Evolutionary conservation across 2,329 filamentous ascomycete species (phyloP).

Genomic region (Fusarium buxicola): DNA sequence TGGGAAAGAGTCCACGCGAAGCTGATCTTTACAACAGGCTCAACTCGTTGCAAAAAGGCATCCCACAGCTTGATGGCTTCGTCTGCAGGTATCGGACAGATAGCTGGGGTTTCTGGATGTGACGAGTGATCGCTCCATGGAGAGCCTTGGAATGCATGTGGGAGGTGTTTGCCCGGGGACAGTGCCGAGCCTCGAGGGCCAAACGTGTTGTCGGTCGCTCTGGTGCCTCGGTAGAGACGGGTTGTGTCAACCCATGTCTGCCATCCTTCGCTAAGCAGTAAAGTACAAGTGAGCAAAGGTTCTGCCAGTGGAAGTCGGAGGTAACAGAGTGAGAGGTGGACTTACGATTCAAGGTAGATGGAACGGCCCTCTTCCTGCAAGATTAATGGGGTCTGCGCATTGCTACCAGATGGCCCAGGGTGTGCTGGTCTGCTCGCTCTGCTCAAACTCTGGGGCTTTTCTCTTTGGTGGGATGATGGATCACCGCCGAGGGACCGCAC

Average conservation of each 20-base stretch:
- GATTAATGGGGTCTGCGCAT: slow-evolving; percentile 17
- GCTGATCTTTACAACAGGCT: slow-evolving; percentile 25
- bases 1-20: slow-evolving; percentile 16
- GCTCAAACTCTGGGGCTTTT: not conserved
- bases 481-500: slow-evolving; percentile 23
- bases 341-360: slow-evolving; percentile 25
- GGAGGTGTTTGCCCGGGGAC: slow-evolving; percentile 14
- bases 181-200: slow-evolving; percentile 14
- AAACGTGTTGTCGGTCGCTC: not conserved
- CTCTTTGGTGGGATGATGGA: not conserved
- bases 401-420: not conserved
- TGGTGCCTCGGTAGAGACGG: slow-evolving; percentile 10
- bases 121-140: slow-evolving; percentile 4
- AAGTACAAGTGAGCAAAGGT: accelerated
- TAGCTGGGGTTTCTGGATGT: accelerated
- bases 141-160: slow-evolving; percentile 20
- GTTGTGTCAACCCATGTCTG: slow-evolving; percentile 15
- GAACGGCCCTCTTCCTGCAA: slow-evolving; percentile 17
- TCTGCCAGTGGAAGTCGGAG: no score
- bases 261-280: slow-evolving; percentile 6
- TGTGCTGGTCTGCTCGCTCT: not conserved
- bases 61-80: slow-evolving; percentile 13
- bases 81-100: not conserved
- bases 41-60: slow-evolving; percentile 15
- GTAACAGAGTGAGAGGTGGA: not conserved